phyloP scores from a whole-genome alignment of 306 rosid species.

The Parietaria judaica region DNA sequence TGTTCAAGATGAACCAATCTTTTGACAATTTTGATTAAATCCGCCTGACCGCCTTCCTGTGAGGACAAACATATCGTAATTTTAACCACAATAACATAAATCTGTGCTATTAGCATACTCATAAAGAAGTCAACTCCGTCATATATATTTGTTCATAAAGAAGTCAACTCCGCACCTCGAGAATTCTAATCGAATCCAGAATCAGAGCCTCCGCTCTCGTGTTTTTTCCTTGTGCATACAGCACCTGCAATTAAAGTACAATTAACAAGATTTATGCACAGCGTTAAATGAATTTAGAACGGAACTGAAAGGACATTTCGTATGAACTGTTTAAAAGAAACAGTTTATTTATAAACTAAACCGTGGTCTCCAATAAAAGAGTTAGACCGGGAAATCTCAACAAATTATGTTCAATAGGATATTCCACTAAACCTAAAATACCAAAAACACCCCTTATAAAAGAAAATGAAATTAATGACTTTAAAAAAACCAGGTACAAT shows the following conservation, averaged over 20 bases:
- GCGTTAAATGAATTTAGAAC: background rate
- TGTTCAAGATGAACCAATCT: conserved; percentile 71
- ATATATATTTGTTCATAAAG: no score
- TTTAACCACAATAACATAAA: conserved; percentile 16
- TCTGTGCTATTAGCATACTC: background rate
- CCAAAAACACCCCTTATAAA: no score
- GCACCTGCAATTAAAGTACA: conserved; percentile 75
- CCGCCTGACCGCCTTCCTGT: conserved; percentile 69
- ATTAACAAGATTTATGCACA: conserved; percentile 1
- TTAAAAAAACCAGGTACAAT: no score
- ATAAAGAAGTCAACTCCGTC: no score
- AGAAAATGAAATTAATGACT: background rate
- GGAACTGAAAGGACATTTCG: background rate
- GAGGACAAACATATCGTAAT: conserved; percentile 20
- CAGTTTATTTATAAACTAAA: no score
- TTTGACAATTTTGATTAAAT: conserved; percentile 48
- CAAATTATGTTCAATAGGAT: no score
- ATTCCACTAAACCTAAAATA: no score
- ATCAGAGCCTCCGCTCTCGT: conserved; percentile 59
- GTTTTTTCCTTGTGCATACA: conserved; percentile 67
- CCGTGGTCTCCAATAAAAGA: no score
- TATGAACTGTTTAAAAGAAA: no score
- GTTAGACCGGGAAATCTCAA: no score
- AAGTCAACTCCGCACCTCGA: conserved; percentile 52
- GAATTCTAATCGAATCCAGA: conserved; percentile 64